Evolutionary conservation across 495 filamentous ascomycete genomes (phyloP).

Genomic region (Penicillium atrosanguineum): DNA sequence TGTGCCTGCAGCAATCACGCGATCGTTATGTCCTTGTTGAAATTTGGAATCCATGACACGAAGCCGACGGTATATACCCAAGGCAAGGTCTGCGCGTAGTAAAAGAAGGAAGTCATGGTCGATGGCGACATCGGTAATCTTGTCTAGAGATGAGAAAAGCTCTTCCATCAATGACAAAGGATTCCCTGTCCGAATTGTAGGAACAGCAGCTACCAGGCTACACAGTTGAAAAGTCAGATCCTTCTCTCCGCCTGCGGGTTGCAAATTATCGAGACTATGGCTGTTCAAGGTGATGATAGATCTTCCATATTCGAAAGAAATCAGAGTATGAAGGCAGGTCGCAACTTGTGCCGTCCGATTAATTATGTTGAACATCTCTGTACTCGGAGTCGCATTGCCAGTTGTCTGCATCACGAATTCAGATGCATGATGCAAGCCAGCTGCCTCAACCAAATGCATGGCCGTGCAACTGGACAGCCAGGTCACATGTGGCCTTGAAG

Average conservation of each 20-base stretch:
- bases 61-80: conserved; percentile 40
- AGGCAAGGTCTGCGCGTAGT: conserved; percentile 33
- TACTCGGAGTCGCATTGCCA: conserved; percentile 4
- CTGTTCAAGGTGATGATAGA: conserved; percentile 22
- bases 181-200: conserved; percentile 11
- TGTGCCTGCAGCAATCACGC: conserved; percentile 16
- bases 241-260: background rate
- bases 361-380: conserved; percentile 17
- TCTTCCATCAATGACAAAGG: conserved; percentile 10
- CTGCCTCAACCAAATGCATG: conserved; percentile 45
- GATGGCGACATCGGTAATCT: conserved; percentile 9
- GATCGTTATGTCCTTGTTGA: conserved; percentile 18
- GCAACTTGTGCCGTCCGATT: conserved; percentile 31
- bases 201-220: conserved; percentile 20
- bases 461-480: conserved; percentile 42
- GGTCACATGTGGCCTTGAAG: conserved; percentile 37
- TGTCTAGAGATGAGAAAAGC: conserved; percentile 13
- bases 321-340: conserved; percentile 31
- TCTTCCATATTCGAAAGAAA: conserved; percentile 43
- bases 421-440: conserved; percentile 38
- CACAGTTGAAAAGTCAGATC: conserved; percentile 21
- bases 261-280: background rate
- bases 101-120: conserved; percentile 27
- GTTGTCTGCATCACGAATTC: conserved; percentile 14
- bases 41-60: conserved; percentile 27